phyloP scores from a whole-genome alignment of 495 filamentous ascomycete species.

The Platismatia glauca region DNA sequence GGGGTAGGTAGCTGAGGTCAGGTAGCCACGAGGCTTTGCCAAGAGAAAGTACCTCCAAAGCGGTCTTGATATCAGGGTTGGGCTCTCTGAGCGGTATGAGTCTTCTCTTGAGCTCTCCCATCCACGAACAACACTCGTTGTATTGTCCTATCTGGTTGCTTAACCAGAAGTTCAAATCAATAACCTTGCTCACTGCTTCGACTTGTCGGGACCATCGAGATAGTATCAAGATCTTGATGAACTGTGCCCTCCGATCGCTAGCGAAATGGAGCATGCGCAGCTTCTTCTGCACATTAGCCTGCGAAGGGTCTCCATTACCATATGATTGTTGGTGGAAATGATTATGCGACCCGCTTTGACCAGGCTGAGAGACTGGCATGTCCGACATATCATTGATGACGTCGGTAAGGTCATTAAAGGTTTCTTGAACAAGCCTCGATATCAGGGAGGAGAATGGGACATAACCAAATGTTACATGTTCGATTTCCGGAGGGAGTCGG shows the following conservation, averaged over 20 bases:
- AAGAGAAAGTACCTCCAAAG: conserved; percentile 69
- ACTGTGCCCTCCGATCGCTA: conserved; percentile 54
- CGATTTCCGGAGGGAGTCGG: conserved; percentile 62
- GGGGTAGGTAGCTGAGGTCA: conserved; percentile 73
- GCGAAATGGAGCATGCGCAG: conserved; percentile 63
- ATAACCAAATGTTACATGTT: conserved; percentile 69
- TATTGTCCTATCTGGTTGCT: conserved; percentile 50
- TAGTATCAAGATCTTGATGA: conserved; percentile 85
- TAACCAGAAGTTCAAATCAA: conserved; percentile 72
- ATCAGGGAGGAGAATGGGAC: conserved; percentile 62
- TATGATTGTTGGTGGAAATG: conserved; percentile 30
- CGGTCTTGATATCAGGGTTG: conserved; percentile 85
- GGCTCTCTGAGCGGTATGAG: conserved; percentile 58
- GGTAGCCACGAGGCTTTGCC: conserved; percentile 68
- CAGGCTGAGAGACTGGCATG: conserved; percentile 36
- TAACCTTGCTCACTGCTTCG: conserved; percentile 65
- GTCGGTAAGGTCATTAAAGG: conserved; percentile 64
- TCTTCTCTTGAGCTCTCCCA: conserved; percentile 61
- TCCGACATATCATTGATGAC: conserved; percentile 61
- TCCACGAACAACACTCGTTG: conserved; percentile 43
- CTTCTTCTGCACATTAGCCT: conserved; percentile 72
- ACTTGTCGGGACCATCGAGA: conserved; percentile 78
- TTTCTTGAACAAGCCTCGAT: conserved; percentile 68
- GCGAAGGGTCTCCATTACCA: conserved; percentile 49
- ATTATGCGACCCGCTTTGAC: conserved; percentile 30